phyloP scores from a whole-genome alignment of 179 eudicot species.

The Silene vulgaris region DNA sequence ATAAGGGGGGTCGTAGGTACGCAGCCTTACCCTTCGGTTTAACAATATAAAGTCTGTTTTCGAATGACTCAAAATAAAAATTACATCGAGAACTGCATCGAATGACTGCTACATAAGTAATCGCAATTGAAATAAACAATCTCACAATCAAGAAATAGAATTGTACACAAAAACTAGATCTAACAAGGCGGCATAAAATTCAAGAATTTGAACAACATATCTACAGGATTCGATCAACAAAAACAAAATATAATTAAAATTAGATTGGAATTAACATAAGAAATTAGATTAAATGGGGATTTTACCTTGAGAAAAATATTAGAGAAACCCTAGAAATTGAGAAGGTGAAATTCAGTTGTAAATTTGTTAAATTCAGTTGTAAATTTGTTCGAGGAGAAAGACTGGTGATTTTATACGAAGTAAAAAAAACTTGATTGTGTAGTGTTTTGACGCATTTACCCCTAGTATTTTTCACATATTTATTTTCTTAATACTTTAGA shows the following conservation, averaged over 20 bases:
- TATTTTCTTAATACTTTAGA: too few relatives aligned
- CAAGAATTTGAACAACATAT: not conserved
- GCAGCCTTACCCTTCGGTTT: not conserved
- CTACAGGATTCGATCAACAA: not conserved
- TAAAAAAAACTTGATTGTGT: too few relatives aligned
- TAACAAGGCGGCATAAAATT: not conserved
- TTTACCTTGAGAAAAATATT: not conserved
- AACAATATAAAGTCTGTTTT: not conserved
- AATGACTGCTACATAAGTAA: not conserved
- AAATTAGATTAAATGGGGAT: too few relatives aligned
- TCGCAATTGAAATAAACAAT: not conserved
- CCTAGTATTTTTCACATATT: not conserved
- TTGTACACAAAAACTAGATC: not conserved
- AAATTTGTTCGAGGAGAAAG: not conserved
- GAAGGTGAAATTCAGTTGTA: not conserved
- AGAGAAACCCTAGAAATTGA: constrained; percentile 16
- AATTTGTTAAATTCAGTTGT: too few relatives aligned
- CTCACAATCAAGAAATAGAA: not conserved
- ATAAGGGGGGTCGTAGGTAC: too few relatives aligned
- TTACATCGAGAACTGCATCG: too few relatives aligned
- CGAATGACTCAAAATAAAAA: too few relatives aligned
- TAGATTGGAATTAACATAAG: too few relatives aligned
- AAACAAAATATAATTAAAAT: not conserved
- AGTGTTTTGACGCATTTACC: not conserved
- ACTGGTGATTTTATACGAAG: too few relatives aligned